Base-by-base conservation (phyloP, 2,329 filamentous ascomycete species). In the Colletotrichum tofieldiae region DNA sequence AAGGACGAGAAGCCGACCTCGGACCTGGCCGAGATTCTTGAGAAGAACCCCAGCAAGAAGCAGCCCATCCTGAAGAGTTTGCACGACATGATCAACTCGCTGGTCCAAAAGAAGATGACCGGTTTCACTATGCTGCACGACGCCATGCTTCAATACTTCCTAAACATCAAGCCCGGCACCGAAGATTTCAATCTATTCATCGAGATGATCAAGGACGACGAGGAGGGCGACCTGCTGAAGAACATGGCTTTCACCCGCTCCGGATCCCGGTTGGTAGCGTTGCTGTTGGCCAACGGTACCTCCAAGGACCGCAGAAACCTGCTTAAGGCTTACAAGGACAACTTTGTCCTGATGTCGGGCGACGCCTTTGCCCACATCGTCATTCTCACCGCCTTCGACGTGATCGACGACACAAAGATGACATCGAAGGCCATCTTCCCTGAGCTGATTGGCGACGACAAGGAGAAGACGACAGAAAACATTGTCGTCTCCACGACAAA, bases 111-210 rank as follows among this genome's bases (percentile, higher is more conserved):
- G 89, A 96, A 96, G 84, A 92, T 96, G 84, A 97, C 94, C 0
- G 96, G 94, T 12, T 98, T 99, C 84, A 98, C 96, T 2, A 97
- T 99, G 89, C 90, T 99, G 26, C 97, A 99, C 82, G 96, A 98
- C 78, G 96, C 96, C 61, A 98, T 99, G 95, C 87, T 98, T 72
- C 96, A 99, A 81, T 99, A 98, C 83, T 98, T 96, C 83, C 85
- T 94, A 65, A 96, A 93, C 77, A 91, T 92, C 58, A 92, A 93
- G 75, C 86, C 90, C 5, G 95, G 93, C 4, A 94, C 92, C 55
- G 91, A 94, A 70, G 96, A 98, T 81, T 92, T 94, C 52, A 93
- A 87, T 41, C 95, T 97, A 77, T 98, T 98, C 79, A 84, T 97
- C 70, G 95, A 98, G 82, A 88, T 97, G 76, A 86, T 99, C 78